Percentiles rank a stretch among this genome's conserved stretches.
Evolutionary conservation across 306 rosid genomes (phyloP).

Genomic region (Sophora flavescens): DNA sequence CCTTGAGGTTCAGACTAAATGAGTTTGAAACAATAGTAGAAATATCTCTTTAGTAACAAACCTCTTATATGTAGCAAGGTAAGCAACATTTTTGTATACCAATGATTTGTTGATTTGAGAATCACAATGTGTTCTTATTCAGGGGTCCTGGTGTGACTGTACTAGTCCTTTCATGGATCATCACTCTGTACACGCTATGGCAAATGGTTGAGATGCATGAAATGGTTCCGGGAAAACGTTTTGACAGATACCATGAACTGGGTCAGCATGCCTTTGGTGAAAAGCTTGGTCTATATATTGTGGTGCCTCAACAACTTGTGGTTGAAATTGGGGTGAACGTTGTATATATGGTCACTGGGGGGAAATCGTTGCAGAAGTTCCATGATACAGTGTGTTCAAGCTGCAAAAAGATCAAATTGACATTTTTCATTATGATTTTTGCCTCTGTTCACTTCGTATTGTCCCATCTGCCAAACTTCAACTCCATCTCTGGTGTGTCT

Average conservation of each 20-base stretch:
- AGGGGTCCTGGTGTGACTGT: constrained; percentile 81
- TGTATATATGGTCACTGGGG: constrained; percentile 82
- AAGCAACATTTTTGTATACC: neutral
- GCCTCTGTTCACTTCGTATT: constrained; percentile 77
- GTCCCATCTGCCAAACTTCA: constrained; percentile 79
- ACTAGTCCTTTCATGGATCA: constrained; percentile 68
- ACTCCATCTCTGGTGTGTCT: constrained; percentile 73
- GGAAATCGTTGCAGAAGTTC: constrained; percentile 70
- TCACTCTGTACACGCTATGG: constrained; percentile 75
- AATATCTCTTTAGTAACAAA: neutral
- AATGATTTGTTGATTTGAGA: neutral
- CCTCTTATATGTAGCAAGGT: neutral
- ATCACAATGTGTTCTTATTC: neutral
- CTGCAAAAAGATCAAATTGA: constrained; percentile 59
- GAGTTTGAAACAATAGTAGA: neutral
- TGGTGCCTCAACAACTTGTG: constrained; percentile 81
- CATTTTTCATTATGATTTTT: constrained; percentile 77
- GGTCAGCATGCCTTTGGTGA: constrained; percentile 84
- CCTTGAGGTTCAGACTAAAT: neutral
- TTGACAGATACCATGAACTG: constrained; percentile 79
- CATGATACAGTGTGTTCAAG: constrained; percentile 51
- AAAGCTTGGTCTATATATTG: constrained; percentile 78
- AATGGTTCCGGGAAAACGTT: constrained; percentile 80
- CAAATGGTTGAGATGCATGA: constrained; percentile 94
- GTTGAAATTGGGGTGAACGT: constrained; percentile 72